Conservation (phyloP, 2,329 filamentous ascomycete species). For the Cladosporium sp. region DNA sequence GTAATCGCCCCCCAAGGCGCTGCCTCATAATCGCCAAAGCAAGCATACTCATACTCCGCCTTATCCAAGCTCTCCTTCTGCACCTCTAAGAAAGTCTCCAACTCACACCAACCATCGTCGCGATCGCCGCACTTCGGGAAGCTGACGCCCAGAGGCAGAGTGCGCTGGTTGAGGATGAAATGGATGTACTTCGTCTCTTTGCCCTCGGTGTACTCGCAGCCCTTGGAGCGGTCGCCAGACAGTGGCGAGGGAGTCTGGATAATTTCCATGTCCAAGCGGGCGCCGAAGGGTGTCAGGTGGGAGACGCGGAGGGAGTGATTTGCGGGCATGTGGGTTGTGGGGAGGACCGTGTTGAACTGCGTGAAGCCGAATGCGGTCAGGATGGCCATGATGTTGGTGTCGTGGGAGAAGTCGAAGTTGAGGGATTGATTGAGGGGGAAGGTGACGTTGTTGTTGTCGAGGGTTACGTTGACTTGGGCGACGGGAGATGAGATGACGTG, state of each 20-base stretch:
- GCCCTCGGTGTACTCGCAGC: constrained; percentile 43
- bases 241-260: constrained; percentile 65
- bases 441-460: constrained; percentile 62
- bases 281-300: constrained; percentile 67
- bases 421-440: constrained; percentile 71
- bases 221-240: constrained; percentile 45
- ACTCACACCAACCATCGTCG: constrained; percentile 73
- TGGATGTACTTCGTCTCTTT: constrained; percentile 64
- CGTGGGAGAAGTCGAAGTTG: constrained; percentile 75
- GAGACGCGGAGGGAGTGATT: constrained; percentile 61
- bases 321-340: constrained; percentile 50
- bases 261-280: constrained; percentile 68
- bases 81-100: constrained; percentile 61
- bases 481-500: constrained; percentile 47
- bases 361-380: constrained; percentile 68
- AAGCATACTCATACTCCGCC: constrained; percentile 62
- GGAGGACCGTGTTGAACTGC: constrained; percentile 62
- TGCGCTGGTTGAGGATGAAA: constrained; percentile 66
- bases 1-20: constrained; percentile 47
- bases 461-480: constrained; percentile 58
- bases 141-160: constrained; percentile 63
- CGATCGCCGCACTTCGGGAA: constrained; percentile 62
- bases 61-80: constrained; percentile 56
- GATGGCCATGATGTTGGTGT: constrained; percentile 58
- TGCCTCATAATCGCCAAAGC: constrained; percentile 55